Base-by-base conservation (phyloP, 257 asterid genomes). In the Cynanchum wilfordii region DNA sequence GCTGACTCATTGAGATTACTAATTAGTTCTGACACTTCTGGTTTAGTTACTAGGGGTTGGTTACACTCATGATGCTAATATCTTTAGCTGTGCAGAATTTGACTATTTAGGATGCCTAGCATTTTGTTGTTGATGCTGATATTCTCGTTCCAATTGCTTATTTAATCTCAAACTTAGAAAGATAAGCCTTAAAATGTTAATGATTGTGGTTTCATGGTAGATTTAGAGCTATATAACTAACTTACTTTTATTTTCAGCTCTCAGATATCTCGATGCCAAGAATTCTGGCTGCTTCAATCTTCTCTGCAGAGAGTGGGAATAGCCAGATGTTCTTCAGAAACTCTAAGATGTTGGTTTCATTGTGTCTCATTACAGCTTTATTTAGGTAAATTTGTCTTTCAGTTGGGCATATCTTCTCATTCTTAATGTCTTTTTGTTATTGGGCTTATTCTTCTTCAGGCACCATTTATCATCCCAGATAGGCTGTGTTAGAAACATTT, bases 231-330 rank as follows among this genome's bases (percentile, higher is more conserved):
- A 59, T 59, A 27, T 59, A 5, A n/a, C n/a, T 4, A 29, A 19
- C 30, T n/a, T 8, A 10, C 17, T 62, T 13, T 42, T 17, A 45
- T 47, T 69, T 45, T 76, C 88, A 94, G 99, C 76, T 92, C 72
- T 83, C 98, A 12, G 93, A 94, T 86, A 88, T 94, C 67, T 87
- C 96, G 16, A 94, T 94, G 65, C 98, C 99, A 49, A 92, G 89
- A 74, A 87, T 80, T 77, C 80, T 94, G 81, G 89, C 99, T 20
- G 96, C 95, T 38, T 88, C 98, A 33, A 87, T 94, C 70, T 94
- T 94, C 79, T 89, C 98, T 67, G 99, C 98, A 4, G 87, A 91
- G 88, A 89, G 88, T 87, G 84, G 85, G 71, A 86, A 82, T 59
- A 69, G 79, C 42, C 64, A 87, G 17, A 77, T 88, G 80, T 94